Evolutionary conservation across 768 basidiomycete species (phyloP), one percentile per base, ranked within the genome.

Genomic region (Imleria badia): DNA sequence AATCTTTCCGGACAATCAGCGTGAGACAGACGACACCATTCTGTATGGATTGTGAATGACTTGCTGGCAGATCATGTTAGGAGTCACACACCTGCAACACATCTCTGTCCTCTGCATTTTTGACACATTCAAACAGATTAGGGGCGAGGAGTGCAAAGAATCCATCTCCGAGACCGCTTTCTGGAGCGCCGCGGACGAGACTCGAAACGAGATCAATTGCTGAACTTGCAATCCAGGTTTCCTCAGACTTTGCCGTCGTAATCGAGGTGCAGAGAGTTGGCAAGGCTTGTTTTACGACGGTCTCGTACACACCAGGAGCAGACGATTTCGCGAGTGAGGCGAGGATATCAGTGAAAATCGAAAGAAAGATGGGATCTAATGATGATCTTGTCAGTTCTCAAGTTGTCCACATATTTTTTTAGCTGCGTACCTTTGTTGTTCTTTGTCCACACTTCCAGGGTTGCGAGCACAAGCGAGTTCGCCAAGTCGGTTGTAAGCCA

Each of bases 301-400:
- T 77, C 54, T 87, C 78, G 62, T 94, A 91, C 22, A 92, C 77
- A 3, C 81, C 81, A 1, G 75, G 70, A 3, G 80, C 72, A 0
- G 81, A 71, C 2, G 89, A 84, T 5, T 80, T 72, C 7, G 91
- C 82, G 26, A 97, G 79, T 6, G 84, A 80, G 29, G 79, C 76
- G 51, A 96, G 75, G 43, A 96, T 83, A 64, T 96, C 93, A 39
- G 86, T 84, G 45, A 95, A 78, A 45, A 94, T 85, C 2, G 92
- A 91, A 20, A 91, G 78, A 66, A 95, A 85, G 51, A 98, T 85
- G 0, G 94, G 95, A 73, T 99, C 97, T 88, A 59, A 20, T 75
- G 55, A 35, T 43, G 29, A 43, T 59, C 35, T 45, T 22, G 29
- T 58, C 40, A 58, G 19, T 34, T 11, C 17, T 46, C 36, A 39